Conservation (phyloP, 1,139 yeast species). For the Sugiyamaella xylanicola region DNA sequence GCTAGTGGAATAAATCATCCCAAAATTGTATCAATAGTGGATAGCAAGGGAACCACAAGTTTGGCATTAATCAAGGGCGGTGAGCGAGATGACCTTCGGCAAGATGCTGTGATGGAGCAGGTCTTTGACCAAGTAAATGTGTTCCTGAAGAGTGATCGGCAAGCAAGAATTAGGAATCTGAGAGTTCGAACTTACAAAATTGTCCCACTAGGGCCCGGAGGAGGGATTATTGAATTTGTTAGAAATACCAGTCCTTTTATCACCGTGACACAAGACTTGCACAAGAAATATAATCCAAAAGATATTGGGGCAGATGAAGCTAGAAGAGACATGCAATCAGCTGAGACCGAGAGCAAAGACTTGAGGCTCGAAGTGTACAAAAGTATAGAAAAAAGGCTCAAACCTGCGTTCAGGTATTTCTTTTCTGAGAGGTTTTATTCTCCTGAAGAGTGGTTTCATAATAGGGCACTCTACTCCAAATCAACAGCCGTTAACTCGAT, state of each 20-base stretch:
- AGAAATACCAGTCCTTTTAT: constrained; percentile 70
- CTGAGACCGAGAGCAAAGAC: constrained; percentile 50
- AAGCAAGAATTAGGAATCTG: constrained; percentile 58
- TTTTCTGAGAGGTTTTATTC: constrained; percentile 66
- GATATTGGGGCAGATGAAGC: constrained; percentile 58
- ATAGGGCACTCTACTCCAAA: constrained; percentile 65
- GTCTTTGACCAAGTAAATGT: constrained; percentile 85
- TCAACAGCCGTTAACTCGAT: constrained; percentile 87
- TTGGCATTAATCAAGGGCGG: constrained; percentile 77
- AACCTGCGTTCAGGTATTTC: constrained; percentile 70
- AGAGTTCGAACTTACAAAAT: constrained; percentile 83
- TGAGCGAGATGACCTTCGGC: constrained; percentile 80
- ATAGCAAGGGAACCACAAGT: constrained; percentile 60
- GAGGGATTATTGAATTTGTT: constrained; percentile 92
- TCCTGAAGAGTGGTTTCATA: constrained; percentile 66
- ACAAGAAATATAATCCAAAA: constrained; percentile 48
- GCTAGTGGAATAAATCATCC: constrained; percentile 89
- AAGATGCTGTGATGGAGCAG: constrained; percentile 97
- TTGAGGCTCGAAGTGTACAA: constrained; percentile 56
- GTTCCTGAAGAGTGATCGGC: constrained; percentile 60
- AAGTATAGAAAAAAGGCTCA: constrained; percentile 53
- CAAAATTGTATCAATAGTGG: constrained; percentile 60
- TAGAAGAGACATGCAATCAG: constrained; percentile 62
- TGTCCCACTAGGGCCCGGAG: constrained; percentile 81
- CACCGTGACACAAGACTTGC: constrained; percentile 67